Conservation (phyloP, 202 grass and related monocot species). For the Setaria viridis region DNA sequence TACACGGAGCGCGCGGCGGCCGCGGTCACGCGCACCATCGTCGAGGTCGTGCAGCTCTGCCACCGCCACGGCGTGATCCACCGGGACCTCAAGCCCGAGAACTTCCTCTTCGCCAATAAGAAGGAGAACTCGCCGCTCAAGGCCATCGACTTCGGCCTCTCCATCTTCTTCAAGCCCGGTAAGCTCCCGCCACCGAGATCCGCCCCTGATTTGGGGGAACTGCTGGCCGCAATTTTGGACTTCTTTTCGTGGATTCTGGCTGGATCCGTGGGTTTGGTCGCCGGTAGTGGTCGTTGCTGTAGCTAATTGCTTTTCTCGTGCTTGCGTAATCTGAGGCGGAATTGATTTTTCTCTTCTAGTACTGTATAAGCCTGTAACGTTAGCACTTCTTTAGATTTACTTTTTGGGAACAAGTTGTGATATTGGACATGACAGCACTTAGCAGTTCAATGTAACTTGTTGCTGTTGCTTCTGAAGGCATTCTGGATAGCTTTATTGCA, state of each 20-base stretch:
- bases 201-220: constrained; percentile 34
- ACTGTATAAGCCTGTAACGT: background rate
- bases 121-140: constrained; percentile 76
- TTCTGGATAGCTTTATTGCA: constrained; percentile 11
- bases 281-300: constrained; percentile 10
- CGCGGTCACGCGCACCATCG: constrained; percentile 65
- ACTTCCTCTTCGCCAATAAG: constrained; percentile 75
- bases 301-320: constrained; percentile 33
- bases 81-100: constrained; percentile 86
- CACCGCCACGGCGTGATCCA: constrained; percentile 79
- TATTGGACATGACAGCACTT: constrained; percentile 18
- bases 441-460: constrained; percentile 19
- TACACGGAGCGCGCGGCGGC: constrained; percentile 90
- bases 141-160: constrained; percentile 89
- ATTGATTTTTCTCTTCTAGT: constrained; percentile 23
- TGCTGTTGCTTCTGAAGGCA: constrained; percentile 21
- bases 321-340: constrained; percentile 51
- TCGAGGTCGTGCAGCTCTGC: constrained; percentile 77
- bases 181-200: constrained; percentile 45
- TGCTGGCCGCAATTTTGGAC: constrained; percentile 30
- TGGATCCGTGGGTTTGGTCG: constrained; percentile 51
- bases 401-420: constrained; percentile 40
- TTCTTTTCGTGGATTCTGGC: constrained; percentile 19
- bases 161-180: constrained; percentile 94
- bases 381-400: constrained; percentile 24